Evolutionary conservation across 2,329 filamentous ascomycete genomes (phyloP).

Genomic region (Penicillium paneum): DNA sequence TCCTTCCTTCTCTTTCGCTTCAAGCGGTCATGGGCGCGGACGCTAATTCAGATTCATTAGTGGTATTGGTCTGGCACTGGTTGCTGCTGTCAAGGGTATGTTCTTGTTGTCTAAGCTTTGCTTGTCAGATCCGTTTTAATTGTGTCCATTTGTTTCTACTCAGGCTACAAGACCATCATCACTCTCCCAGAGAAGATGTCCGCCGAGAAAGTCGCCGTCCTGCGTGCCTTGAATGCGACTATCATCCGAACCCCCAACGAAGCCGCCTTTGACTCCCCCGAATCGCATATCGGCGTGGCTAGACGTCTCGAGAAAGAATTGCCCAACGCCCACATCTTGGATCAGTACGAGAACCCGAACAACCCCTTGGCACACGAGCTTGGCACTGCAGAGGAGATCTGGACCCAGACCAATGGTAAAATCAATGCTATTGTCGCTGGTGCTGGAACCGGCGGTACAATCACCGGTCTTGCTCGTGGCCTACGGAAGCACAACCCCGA

Average conservation of each 20-base stretch:
- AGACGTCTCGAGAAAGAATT: conserved; percentile 88
- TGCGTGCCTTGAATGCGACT: conserved; percentile 89
- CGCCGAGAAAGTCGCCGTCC: conserved; percentile 91
- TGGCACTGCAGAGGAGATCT: conserved; percentile 95
- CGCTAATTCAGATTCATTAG: conserved; percentile 27
- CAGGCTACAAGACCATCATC: conserved; percentile 92
- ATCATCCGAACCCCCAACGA: conserved; percentile 97
- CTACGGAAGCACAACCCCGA: conserved; percentile 81
- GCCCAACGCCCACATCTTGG: conserved; percentile 92
- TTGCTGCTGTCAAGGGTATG: conserved; percentile 79
- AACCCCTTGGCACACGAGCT: conserved; percentile 92
- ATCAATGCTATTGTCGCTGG: conserved; percentile 75
- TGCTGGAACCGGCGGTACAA: conserved; percentile 86
- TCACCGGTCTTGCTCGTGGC: conserved; percentile 82
- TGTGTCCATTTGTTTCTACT: background rate
- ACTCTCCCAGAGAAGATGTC: conserved; percentile 99
- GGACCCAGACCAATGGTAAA: conserved; percentile 80
- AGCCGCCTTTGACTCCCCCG: conserved; percentile 88
- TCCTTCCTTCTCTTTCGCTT: background rate
- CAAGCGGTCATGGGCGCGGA: background rate
- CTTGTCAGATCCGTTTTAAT: background rate
- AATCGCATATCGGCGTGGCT: conserved; percentile 96
- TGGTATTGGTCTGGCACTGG: conserved; percentile 90
- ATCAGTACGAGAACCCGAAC: conserved; percentile 89
- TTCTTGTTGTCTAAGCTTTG: background rate